phyloP scores from a whole-genome alignment of 1,284 basidiomycete species.

The Trichosporon sp. region DNA sequence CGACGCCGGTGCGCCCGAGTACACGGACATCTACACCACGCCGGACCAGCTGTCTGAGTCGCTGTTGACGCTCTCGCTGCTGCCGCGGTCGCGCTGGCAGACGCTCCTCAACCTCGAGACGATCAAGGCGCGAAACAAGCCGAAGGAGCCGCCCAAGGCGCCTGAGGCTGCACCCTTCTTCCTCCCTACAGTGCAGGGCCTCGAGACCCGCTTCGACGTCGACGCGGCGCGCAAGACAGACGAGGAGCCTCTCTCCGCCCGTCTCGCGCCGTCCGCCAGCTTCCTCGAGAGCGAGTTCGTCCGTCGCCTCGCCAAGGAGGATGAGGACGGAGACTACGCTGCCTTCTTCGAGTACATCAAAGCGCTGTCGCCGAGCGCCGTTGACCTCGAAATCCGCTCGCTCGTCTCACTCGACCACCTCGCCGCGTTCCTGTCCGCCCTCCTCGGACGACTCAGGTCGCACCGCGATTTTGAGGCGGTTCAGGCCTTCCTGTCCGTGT shows the following conservation, averaged over 20 bases:
- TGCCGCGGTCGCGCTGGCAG: constrained; percentile 93
- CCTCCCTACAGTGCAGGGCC: constrained; percentile 79
- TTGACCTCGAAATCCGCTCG: constrained; percentile 85
- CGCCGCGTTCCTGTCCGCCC: constrained; percentile 65
- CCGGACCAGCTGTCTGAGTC: constrained; percentile 81
- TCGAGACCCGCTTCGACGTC: constrained; percentile 71
- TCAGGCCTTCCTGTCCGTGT: constrained; percentile 79
- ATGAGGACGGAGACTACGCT: constrained; percentile 64
- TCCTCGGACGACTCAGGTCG: constrained; percentile 67
- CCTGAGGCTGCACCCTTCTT: constrained; percentile 97
- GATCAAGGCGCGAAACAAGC: constrained; percentile 95
- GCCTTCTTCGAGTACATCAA: constrained; percentile 81
- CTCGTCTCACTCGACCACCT: constrained; percentile 62
- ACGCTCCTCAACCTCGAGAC: constrained; percentile 92
- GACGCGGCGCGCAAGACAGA: constrained; percentile 46
- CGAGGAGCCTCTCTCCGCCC: constrained; percentile 52
- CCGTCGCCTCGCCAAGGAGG: constrained; percentile 60
- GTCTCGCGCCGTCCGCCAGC: constrained; percentile 57
- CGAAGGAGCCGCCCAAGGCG: constrained; percentile 89
- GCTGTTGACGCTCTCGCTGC: constrained; percentile 81
- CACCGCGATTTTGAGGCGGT: constrained; percentile 93
- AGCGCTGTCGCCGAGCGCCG: constrained; percentile 78
- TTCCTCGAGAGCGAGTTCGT: constrained; percentile 70
- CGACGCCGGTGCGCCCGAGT: constrained; percentile 57
- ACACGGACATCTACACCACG: constrained; percentile 68